phyloP scores from a whole-genome alignment of 768 basidiomycete species.

The Podaxis sp. region DNA sequence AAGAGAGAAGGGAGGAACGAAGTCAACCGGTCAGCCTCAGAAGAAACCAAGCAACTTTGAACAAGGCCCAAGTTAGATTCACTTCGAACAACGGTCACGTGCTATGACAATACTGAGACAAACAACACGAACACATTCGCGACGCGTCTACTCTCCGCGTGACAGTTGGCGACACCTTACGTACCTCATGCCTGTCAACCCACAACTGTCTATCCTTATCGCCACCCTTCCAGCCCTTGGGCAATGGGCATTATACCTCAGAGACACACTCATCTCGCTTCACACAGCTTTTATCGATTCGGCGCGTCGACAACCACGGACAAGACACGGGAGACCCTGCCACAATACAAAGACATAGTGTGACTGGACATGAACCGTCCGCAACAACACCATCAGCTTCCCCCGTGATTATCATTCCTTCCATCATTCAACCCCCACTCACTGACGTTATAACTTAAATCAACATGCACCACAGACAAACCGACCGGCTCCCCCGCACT shows the following conservation, averaged over 20 bases:
- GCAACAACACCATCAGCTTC: constrained; percentile 5
- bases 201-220: background rate
- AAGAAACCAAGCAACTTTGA: constrained; percentile 25
- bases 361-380: background rate
- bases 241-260: background rate
- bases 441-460: too few species aligned
- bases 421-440: background rate
- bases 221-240: background rate
- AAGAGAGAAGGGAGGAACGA: constrained; percentile 27
- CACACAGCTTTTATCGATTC: constrained; percentile 12
- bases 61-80: constrained; percentile 21
- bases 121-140: constrained; percentile 36
- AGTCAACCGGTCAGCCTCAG: constrained; percentile 40
- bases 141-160: constrained; percentile 21
- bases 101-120: constrained; percentile 29
- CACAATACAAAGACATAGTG: background rate
- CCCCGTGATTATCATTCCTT: constrained; percentile 11
- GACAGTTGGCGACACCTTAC: background rate
- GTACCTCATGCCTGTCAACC: background rate
- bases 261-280: background rate
- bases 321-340: background rate
- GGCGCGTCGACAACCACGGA: constrained; percentile 10
- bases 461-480: background rate
- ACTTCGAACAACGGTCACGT: constrained; percentile 36
- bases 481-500: background rate